Conservation (phyloP, 768 basidiomycete genomes). For the Lactarius akahatsu region DNA sequence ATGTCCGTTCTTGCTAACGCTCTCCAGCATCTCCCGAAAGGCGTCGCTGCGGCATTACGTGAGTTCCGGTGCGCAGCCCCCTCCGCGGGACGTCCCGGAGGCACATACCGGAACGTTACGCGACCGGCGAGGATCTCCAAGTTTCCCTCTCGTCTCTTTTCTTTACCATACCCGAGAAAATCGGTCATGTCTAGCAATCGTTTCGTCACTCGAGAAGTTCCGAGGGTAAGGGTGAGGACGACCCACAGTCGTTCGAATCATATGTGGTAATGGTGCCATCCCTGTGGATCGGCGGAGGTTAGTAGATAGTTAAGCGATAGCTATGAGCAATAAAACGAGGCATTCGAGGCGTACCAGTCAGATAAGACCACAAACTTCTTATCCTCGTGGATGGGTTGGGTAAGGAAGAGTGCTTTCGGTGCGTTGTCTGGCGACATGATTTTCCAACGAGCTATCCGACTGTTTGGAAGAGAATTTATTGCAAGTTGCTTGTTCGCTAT, state of each 20-base stretch:
- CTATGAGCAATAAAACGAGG: background rate
- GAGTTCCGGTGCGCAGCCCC: constrained; percentile 1
- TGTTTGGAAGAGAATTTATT: background rate
- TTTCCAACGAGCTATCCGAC: background rate
- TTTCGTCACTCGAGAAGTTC: background rate
- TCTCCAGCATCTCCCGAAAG: constrained; percentile 83
- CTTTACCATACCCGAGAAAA: constrained; percentile 80
- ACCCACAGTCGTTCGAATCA: constrained; percentile 90
- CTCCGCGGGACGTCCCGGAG: background rate
- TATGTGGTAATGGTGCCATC: constrained; percentile 91
- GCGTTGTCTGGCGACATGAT: constrained; percentile 29
- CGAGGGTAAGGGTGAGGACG: background rate
- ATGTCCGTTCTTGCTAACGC: constrained; percentile 70
- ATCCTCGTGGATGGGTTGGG: constrained; percentile 70
- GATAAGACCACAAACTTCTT: constrained; percentile 85
- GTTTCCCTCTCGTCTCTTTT: constrained; percentile 72
- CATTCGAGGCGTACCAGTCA: constrained; percentile 70
- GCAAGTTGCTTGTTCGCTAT: constrained; percentile 1
- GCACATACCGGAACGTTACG: constrained; percentile 62
- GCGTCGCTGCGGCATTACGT: constrained; percentile 58
- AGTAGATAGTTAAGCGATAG: background rate
- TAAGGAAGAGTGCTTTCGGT: constrained; percentile 72
- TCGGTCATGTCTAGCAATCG: constrained; percentile 75
- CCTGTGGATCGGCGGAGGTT: constrained; percentile 44
- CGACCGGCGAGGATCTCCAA: constrained; percentile 65